A percentile compares a stretch with the other conserved stretches of the same genome.
These are phyloP conservation scores for Neophaeococcomyces mojaviensis DNA, from an alignment of 2,329 filamentous ascomycete genomes.

Conservation along the genomic window DNA sequence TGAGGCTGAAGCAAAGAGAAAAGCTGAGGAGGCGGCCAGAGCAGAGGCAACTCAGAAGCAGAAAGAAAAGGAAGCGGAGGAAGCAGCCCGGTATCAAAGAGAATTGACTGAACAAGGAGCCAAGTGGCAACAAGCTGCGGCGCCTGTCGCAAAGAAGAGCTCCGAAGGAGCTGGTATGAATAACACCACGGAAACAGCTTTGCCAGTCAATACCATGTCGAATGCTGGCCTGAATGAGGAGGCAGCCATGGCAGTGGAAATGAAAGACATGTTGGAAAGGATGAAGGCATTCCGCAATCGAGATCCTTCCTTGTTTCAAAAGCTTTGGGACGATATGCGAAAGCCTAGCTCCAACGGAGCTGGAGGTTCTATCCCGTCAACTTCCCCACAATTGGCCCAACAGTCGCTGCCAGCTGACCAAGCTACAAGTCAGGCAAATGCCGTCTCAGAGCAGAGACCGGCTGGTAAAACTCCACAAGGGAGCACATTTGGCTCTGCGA, in stretches of 20 bases:
- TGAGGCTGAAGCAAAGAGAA: slow-evolving; percentile 26
- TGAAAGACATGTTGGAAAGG: slow-evolving; percentile 49
- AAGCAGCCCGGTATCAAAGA: neutral
- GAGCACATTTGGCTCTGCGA: neutral
- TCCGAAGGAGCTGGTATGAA: slow-evolving; percentile 10
- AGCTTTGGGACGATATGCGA: slow-evolving; percentile 48
- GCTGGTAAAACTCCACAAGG: neutral
- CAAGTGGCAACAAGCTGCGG: slow-evolving; percentile 20
- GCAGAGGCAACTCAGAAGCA: slow-evolving; percentile 3
- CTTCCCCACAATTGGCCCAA: slow-evolving; percentile 15
- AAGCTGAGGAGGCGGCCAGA: slow-evolving; percentile 11
- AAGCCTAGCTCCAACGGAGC: slow-evolving; percentile 28
- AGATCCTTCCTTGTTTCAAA: slow-evolving; percentile 48
- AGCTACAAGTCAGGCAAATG: neutral
- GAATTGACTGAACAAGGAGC: neutral
- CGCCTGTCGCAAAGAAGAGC: slow-evolving; percentile 10
- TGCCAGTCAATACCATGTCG: neutral
- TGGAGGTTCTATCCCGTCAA: slow-evolving; percentile 2
- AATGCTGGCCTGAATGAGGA: slow-evolving; percentile 8
- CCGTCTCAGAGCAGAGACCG: neutral
- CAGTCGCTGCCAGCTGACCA: neutral
- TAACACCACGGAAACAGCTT: slow-evolving; percentile 1
- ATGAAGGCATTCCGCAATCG: slow-evolving; percentile 51
- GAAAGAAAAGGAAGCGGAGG: neutral
- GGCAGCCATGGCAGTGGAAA: slow-evolving; percentile 42